Evolutionary conservation across 495 filamentous ascomycete species (phyloP), one percentile per base, ranked within the genome.

Genomic region (Aspergillus sclerotiicarbonarius): DNA sequence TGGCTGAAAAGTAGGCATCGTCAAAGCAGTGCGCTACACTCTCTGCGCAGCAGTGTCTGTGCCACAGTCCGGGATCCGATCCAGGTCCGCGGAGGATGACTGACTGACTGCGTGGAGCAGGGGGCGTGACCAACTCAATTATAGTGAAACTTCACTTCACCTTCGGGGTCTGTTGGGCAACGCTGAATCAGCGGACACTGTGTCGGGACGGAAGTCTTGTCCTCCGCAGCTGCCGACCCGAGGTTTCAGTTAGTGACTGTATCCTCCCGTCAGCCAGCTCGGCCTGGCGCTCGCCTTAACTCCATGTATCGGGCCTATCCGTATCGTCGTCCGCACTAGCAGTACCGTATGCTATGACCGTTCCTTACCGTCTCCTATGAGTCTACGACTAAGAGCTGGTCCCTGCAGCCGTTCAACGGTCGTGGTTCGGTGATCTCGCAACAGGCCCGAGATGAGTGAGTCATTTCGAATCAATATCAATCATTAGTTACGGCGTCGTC

Each of bases 151-250:
- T 25, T 5, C n/a, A n/a, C n/a, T n/a, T n/a, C n/a, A n/a, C n/a
- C n/a, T n/a, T n/a, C n/a, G n/a, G n/a, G n/a, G n/a, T n/a, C n/a
- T n/a, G n/a, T n/a, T n/a, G n/a, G n/a, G n/a, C n/a, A n/a, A 25
- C 8, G 29, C 44, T 49, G 45, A 56, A 12, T 56, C 54, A 56
- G 54, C 54, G 44, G 54, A 32, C 20, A 39, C 15, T n/a, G 15
- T 25, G 30, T 49, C 54, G 54, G 54, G 44, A 56, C 54, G 54
- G 54, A 56, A 56, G 21, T 35, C 12, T 13, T 29, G 41, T 44
- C 13, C 51, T 56, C 56, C 56, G 57, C 51, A 20, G 45, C 25
- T 20, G 9, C 57, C 57, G 57, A 54, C 25, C 57, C 57, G 57
- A 59, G 32, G 12, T 45, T 41, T 41, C 46, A 6, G 19, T 21